phyloP scores from a whole-genome alignment of 2,329 filamentous ascomycete genomes.

The Aspergillus chevalieri region DNA sequence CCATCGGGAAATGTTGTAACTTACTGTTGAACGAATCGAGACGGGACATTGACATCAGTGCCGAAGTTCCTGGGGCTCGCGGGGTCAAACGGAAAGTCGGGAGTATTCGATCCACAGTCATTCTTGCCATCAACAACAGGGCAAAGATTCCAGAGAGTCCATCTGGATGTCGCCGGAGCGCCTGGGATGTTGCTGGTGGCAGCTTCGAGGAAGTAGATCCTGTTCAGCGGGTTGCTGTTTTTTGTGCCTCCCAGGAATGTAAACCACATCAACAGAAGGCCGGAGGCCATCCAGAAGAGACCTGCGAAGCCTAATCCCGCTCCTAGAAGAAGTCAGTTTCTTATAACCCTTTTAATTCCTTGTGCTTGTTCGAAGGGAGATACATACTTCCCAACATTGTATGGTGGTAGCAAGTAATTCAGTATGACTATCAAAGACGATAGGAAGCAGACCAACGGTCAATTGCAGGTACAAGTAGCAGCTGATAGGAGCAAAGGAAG shows the following conservation, averaged over 20 bases:
- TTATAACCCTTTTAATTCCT: background rate
- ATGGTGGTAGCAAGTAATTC: background rate
- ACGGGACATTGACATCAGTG: conserved; percentile 49
- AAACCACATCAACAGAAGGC: conserved; percentile 60
- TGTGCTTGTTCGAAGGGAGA: background rate
- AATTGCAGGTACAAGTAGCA: background rate
- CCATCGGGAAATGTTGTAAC: conserved; percentile 14
- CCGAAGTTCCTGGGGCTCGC: conserved; percentile 52
- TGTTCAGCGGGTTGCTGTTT: conserved; percentile 55
- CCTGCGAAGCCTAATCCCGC: conserved; percentile 51
- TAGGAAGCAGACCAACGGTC: background rate
- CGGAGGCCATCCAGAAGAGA: conserved; percentile 56
- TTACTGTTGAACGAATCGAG: conserved; percentile 47
- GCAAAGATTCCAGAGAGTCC: conserved; percentile 88
- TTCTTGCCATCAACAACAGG: conserved; percentile 51
- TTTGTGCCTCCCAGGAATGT: conserved; percentile 57
- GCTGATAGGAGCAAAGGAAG: background rate
- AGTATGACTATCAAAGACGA: background rate
- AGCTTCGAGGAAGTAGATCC: conserved; percentile 80
- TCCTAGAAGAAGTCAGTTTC: conserved; percentile 36
- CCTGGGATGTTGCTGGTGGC: conserved; percentile 67
- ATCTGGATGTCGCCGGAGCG: conserved; percentile 64
- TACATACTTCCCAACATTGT: conserved; percentile 30
- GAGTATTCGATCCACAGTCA: conserved; percentile 60
- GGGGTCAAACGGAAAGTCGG: conserved; percentile 61